Evolutionary conservation across 345 rosid species (phyloP).

Genomic region (Acer campestre): DNA sequence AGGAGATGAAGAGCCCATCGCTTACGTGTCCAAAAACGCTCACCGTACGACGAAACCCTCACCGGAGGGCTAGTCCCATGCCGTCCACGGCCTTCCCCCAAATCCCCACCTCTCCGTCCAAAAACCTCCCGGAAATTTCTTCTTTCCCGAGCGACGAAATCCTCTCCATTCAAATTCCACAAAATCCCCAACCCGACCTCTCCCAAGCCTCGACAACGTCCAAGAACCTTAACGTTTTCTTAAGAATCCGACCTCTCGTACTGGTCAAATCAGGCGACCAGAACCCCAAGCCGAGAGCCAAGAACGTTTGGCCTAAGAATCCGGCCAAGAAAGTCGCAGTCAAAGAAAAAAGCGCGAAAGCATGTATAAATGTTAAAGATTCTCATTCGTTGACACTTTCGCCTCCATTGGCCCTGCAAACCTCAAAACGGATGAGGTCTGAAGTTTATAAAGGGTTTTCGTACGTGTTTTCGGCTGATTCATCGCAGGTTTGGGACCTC

Average conservation of each 20-base stretch:
- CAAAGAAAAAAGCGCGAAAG: slow-evolving; percentile 31
- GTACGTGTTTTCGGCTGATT: slow-evolving; percentile 61
- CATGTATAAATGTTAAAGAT: slow-evolving; percentile 52
- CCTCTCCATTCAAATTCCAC: slow-evolving; percentile 39
- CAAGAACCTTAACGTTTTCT: slow-evolving; percentile 66
- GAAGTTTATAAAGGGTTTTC: slow-evolving; percentile 88
- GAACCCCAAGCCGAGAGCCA: slow-evolving; percentile 30
- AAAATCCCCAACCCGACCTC: slow-evolving; percentile 19
- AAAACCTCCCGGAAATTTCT: slow-evolving; percentile 36
- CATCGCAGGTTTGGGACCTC: slow-evolving; percentile 58
- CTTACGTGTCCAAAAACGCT: slow-evolving; percentile 25
- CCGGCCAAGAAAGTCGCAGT: slow-evolving; percentile 42
- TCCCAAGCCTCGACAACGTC: background rate
- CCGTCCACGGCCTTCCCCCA: slow-evolving; percentile 36
- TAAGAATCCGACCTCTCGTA: slow-evolving; percentile 58
- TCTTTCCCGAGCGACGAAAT: slow-evolving; percentile 71
- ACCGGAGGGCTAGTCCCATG: slow-evolving; percentile 67
- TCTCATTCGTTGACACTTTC: slow-evolving; percentile 58
- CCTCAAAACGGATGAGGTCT: slow-evolving; percentile 63
- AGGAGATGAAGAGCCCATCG: slow-evolving; percentile 44
- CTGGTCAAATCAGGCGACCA: slow-evolving; percentile 21
- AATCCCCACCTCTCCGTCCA: slow-evolving; percentile 22
- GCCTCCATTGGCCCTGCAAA: slow-evolving; percentile 62
- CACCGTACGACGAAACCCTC: slow-evolving; percentile 69
- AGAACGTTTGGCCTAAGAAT: slow-evolving; percentile 68